These are phyloP conservation scores for Ambrosiella cleistominuta DNA, from an alignment of 2,329 filamentous ascomycete genomes.

Conservation along the genomic window DNA sequence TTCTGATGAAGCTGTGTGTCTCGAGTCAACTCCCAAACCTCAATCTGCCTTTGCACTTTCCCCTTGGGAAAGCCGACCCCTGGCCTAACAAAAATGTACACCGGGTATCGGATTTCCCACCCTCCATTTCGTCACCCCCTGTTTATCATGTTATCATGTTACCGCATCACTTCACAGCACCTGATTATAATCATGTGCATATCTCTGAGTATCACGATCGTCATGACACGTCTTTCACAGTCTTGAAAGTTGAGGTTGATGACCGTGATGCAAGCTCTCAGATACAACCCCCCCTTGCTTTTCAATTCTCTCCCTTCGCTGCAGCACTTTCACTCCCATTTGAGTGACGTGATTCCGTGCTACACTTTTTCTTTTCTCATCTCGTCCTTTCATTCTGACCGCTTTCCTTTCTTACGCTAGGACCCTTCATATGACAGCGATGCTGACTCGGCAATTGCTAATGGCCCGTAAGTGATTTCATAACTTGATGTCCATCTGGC, in stretches of 20 bases:
- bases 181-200: neutral
- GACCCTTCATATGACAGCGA: constrained; percentile 7
- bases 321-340: neutral
- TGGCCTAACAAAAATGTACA: neutral
- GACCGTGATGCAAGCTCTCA: neutral
- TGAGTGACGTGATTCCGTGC: neutral
- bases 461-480: constrained; percentile 5
- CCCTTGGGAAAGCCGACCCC: neutral
- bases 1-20: constrained; percentile 2
- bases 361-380: neutral
- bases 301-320: neutral
- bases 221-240: neutral
- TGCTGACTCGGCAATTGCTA: constrained; percentile 9
- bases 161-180: neutral
- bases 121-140: neutral
- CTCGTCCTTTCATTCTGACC: neutral
- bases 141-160: neutral
- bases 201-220: neutral
- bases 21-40: neutral
- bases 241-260: neutral
- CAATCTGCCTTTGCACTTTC: neutral
- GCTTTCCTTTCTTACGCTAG: constrained; percentile 1
- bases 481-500: neutral
- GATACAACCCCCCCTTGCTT: neutral
- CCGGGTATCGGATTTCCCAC: neutral